Evolutionary conservation across 1,284 basidiomycete species (phyloP), one percentile per base, ranked within the genome.

Genomic region (Pseudozyma tsukubaensis): DNA sequence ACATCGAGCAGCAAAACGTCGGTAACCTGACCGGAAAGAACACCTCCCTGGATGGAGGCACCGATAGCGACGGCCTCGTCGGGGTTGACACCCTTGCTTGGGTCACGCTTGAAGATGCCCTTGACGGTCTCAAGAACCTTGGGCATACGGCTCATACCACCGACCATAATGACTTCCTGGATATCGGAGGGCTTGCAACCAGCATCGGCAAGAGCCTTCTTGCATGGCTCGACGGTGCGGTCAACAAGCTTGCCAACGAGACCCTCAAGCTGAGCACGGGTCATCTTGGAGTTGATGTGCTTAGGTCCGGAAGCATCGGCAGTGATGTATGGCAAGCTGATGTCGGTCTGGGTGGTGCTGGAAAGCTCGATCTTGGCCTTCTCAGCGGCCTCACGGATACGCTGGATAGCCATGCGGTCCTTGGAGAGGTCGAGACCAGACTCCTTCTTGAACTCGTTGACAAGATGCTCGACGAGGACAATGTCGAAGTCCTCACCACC

Each of bases 401-500:
- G 94, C 86, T 98, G 96, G 80, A 99, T 94, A n/a, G 96, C 94
- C 92, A 97, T 97, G 60, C 92, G 89, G 86, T 99, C 96, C 76
- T 89, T 88, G 79, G 88, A 88, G 49, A 98, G 89, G 84, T 94
- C 92, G 74, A 92, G 88, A 55, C 93, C 92, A 8, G 88, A 88
- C 85, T 95, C 91, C 88, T 95, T 96, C 90, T 97, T 93, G 91
- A 97, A 98, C 86, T 94, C 92, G 69, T 89, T 88, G 57, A 97
- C 87, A 83, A 99, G 89, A 87, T 94, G 88, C 80, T 97, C 90
- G 79, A 98, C 92, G 43, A 98, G 90, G 49, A 91, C 87, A 77
- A 97, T 92, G 84, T 98, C 94, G 83, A 98, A 98, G 87, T 99
- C 96, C 87, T 99, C 96, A 85, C 96, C 96, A 86, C 96, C 96